Conservation (phyloP, 2,329 filamentous ascomycete species). For the Fusarium succisae region DNA sequence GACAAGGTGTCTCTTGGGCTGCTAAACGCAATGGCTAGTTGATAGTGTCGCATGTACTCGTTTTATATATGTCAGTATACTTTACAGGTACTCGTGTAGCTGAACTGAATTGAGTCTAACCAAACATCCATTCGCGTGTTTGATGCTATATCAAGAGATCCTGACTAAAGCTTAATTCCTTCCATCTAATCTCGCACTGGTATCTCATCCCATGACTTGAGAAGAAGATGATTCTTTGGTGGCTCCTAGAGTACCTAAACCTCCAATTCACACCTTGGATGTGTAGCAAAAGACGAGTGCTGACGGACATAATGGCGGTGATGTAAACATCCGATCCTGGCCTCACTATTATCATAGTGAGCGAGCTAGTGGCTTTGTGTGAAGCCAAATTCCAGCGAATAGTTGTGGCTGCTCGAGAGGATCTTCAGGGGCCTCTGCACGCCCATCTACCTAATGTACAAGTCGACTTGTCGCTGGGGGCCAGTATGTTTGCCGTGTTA, state of each 20-base stretch:
- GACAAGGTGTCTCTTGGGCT: background rate
- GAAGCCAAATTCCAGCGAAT: too few relatives aligned
- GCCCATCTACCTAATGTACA: too few relatives aligned
- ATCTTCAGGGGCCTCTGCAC: too few relatives aligned
- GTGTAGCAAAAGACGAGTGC: too few relatives aligned
- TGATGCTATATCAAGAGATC: background rate
- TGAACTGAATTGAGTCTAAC: background rate
- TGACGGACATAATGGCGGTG: too few relatives aligned
- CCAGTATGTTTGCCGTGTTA: too few relatives aligned
- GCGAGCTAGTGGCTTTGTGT: too few relatives aligned
- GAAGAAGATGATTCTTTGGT: background rate
- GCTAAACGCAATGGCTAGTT: background rate
- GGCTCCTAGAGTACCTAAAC: background rate
- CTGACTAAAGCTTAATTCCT: background rate
- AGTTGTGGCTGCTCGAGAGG: too few relatives aligned
- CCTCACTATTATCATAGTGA: too few relatives aligned
- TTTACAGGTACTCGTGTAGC: background rate
- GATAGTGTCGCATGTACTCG: background rate
- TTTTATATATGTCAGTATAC: background rate
- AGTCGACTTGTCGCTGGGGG: too few relatives aligned
- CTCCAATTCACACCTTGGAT: background rate
- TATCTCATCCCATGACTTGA: background rate
- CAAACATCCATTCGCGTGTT: background rate
- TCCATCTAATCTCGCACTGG: background rate
- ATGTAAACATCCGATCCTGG: too few relatives aligned